These are phyloP conservation scores for Zea mays DNA, from an alignment of 176 grass and related monocot genomes.

Conservation along the genomic window DNA sequence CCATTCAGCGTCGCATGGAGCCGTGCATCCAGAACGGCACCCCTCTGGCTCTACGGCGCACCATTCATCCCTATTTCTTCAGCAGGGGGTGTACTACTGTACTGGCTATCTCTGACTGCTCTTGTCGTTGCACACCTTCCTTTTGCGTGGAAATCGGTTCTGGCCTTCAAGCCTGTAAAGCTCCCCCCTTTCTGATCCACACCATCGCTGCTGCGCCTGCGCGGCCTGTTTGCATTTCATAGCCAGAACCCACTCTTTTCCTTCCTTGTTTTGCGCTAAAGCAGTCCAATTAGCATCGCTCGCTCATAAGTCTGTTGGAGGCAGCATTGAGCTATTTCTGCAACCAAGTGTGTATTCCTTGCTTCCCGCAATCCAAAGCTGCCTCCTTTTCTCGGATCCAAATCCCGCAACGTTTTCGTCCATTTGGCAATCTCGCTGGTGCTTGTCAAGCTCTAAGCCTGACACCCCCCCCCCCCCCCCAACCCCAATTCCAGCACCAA, in stretches of 20 bases:
- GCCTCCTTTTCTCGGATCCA: not conserved
- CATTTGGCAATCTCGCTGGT: not conserved
- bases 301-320: not conserved
- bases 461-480: too few relatives aligned
- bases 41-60: too few relatives aligned
- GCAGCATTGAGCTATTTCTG: conserved; percentile 22
- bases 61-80: too few relatives aligned
- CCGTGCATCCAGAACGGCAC: too few relatives aligned
- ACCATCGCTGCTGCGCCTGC: too few relatives aligned
- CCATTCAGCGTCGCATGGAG: too few relatives aligned
- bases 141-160: too few relatives aligned
- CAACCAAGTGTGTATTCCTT: conserved; percentile 10
- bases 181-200: too few relatives aligned
- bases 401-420: conserved; percentile 24
- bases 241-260: not conserved
- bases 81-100: too few relatives aligned
- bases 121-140: too few relatives aligned
- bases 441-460: not conserved
- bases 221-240: not conserved
- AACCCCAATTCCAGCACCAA: conserved; percentile 16
- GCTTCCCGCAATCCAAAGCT: conserved; percentile 31
- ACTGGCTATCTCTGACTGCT: too few relatives aligned
- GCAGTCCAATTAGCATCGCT: not conserved
- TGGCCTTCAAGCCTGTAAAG: too few relatives aligned
- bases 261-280: conserved; percentile 26